phyloP scores from a whole-genome alignment of 257 asterid species.

The Primulina huaijiensis region DNA sequence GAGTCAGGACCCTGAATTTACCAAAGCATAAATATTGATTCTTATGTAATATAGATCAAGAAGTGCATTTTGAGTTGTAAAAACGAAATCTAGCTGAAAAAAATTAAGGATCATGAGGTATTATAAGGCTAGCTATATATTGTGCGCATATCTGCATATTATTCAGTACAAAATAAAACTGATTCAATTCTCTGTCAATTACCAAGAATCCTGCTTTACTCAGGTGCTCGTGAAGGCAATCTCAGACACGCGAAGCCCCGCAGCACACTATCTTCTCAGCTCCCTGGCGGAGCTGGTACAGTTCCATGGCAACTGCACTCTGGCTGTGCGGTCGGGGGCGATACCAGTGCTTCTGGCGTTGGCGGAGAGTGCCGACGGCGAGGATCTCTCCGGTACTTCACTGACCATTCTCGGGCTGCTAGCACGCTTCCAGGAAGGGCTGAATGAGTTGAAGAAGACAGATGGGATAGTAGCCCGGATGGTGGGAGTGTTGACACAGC shows the following conservation, averaged over 20 bases:
- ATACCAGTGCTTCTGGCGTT: constrained; percentile 46
- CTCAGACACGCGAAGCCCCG: constrained; percentile 36
- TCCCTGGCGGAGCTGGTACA: constrained; percentile 73
- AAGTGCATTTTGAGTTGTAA: no score
- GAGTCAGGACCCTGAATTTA: no score
- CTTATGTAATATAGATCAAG: no score
- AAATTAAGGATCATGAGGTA: no score
- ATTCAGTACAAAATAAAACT: not conserved
- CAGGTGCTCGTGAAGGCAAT: constrained; percentile 52
- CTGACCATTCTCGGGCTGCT: constrained; percentile 47
- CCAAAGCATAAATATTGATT: no score
- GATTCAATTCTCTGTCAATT: no score
- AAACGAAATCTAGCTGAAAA: no score
- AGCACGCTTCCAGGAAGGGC: constrained; percentile 72
- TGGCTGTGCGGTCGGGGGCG: constrained; percentile 64
- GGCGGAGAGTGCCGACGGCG: constrained; percentile 38
- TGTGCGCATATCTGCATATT: no score
- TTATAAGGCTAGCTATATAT: no score
- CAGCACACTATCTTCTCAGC: constrained; percentile 67
- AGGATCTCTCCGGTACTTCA: constrained; percentile 67
- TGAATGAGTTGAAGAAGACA: constrained; percentile 40
- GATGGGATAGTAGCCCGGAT: constrained; percentile 39
- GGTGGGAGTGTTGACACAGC: constrained; percentile 48
- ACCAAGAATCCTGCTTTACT: not conserved
- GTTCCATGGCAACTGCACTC: constrained; percentile 80